phyloP scores from a whole-genome alignment of 345 rosid genomes.

The Chamaenerion angustifolium region DNA sequence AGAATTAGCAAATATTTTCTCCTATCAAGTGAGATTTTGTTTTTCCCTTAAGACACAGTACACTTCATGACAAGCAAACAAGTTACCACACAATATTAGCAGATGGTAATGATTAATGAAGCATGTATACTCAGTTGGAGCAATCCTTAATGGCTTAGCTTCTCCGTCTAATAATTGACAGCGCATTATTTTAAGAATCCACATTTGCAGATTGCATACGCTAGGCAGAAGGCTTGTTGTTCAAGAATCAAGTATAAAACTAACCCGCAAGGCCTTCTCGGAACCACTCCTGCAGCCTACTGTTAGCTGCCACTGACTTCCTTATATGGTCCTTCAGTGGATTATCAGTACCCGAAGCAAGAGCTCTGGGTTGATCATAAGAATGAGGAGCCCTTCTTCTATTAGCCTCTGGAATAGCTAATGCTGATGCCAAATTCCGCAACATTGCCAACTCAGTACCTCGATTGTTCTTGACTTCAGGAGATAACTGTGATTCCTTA shows the following conservation, averaged over 20 bases:
- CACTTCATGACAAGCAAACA: no score
- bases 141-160: no score
- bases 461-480: conserved; percentile 25
- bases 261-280: conserved; percentile 96
- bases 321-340: conserved; percentile 55
- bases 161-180: no score
- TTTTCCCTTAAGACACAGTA: no score
- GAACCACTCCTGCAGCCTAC: conserved; percentile 97
- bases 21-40: no score
- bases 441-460: conserved; percentile 42
- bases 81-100: no score
- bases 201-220: neutral
- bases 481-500: conserved; percentile 21
- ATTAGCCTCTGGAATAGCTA: conserved; percentile 43
- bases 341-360: conserved; percentile 56
- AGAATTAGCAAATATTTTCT: no score
- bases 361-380: conserved; percentile 60
- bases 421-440: conserved; percentile 35
- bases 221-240: no score
- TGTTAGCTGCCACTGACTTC: conserved; percentile 57
- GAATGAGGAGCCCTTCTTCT: conserved; percentile 33
- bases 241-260: conserved; percentile 2
- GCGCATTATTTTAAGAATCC: no score
- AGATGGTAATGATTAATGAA: no score
- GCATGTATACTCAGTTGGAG: no score